These are phyloP conservation scores for Akebia trifoliata DNA, from an alignment of 164 flowering plant species.

Conservation along the genomic window DNA sequence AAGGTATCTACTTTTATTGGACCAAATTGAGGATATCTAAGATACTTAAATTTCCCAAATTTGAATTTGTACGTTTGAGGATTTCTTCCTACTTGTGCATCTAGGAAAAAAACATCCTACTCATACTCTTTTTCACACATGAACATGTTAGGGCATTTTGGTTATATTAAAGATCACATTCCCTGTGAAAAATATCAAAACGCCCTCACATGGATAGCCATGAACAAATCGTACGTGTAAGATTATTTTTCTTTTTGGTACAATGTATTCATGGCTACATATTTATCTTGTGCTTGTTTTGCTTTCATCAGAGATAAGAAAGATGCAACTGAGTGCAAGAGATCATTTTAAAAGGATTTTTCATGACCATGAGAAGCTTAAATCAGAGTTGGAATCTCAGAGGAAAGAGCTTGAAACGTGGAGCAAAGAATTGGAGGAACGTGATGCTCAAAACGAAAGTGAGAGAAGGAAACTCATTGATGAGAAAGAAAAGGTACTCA, in stretches of 20 bases:
- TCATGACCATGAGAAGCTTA: conserved; percentile 44
- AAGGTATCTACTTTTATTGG: conserved; percentile 36
- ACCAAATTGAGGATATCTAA: neutral
- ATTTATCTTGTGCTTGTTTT: conserved; percentile 7
- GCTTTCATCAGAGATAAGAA: conserved; percentile 37
- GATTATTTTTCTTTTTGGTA: no score
- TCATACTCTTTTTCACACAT: no score
- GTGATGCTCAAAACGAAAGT: conserved; percentile 52
- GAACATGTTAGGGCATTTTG: no score
- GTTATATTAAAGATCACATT: no score
- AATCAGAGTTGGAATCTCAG: conserved; percentile 35
- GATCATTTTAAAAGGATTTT: conserved; percentile 37
- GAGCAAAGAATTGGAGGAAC: conserved; percentile 35
- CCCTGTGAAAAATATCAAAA: no score
- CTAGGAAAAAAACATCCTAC: no score
- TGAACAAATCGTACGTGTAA: no score
- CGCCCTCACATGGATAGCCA: no score
- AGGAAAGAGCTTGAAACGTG: conserved; percentile 33
- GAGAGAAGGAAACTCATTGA: conserved; percentile 47
- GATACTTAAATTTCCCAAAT: no score
- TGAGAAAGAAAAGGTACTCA: conserved; percentile 62
- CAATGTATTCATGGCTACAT: neutral
- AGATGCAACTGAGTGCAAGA: conserved; percentile 35
- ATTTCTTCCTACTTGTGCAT: no score
- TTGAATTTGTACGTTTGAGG: no score